Evolutionary conservation across 306 rosid species (phyloP), one percentile per base, ranked within the genome.

Genomic region (Acacia confusa): DNA sequence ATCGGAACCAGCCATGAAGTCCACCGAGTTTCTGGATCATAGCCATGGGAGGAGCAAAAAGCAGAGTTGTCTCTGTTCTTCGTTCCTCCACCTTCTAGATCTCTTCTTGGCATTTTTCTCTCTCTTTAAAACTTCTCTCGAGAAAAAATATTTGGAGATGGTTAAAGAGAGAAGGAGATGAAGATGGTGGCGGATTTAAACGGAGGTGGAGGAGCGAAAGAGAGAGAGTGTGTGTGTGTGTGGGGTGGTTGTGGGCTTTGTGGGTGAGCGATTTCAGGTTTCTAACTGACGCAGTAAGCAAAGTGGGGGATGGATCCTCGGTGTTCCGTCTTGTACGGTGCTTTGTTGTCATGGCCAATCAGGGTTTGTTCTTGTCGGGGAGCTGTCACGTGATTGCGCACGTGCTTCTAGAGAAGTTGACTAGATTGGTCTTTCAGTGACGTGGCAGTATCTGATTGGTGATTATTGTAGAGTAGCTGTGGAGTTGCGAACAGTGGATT

Each of bases 1-100:
- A 89, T 20, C 17, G 97, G 97, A 11, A 94, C 90, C 78, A 95
- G 81, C 98, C 98, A 95, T 24, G 97, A 91, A 36, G 86, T 90
- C 97, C 95, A 92, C 40, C 82, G 88, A 38, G 85, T 80, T 43
- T 90, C 94, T 1, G 86, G 61, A 63, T 84, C 91, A 40, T 86
- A 91, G 28, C 43, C 77, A 72, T 80, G 75, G 5, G 90, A 75
- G 48, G 82, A 58, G 11, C 92, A 80, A 4, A 4, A 32, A 13
- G 80, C 72, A 74, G 88, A 75, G 83, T 72, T 28, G 78, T 32
- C 82, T 84, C 73, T 77, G 84, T 69, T 77, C 82, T 91, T 90
- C 67, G 24, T 41, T 61, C 60, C 85, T 3, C 83, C 86, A 81
- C 86, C 77, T 74, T 95, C 98, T 19, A 87, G 86, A 89, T 88